Percentiles rank a stretch among this genome's conserved stretches.
These are phyloP conservation scores for Pythium insidiosum DNA, from an alignment of 352 stramenopile species.

Conservation along the genomic window DNA sequence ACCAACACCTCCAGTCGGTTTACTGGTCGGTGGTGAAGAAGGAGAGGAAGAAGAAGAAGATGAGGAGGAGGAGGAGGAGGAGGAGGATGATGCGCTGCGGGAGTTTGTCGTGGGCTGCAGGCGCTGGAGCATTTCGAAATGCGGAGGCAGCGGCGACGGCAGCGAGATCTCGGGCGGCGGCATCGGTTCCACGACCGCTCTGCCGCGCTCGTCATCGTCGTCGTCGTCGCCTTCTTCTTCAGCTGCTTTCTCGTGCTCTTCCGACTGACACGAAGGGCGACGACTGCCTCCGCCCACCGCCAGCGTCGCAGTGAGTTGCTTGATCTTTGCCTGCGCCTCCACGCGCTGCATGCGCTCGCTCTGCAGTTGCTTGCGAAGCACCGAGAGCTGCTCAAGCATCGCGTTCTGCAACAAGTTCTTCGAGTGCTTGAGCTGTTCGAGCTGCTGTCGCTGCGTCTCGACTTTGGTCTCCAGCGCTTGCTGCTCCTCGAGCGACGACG, in stretches of 20 bases:
- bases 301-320: conserved; percentile 24
- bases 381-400: conserved; percentile 76
- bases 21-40: neutral
- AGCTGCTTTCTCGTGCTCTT: neutral
- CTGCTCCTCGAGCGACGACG: conserved; percentile 72
- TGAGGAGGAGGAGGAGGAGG: conserved; percentile 24
- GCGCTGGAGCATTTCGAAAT: conserved; percentile 21
- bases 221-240: neutral
- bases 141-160: conserved; percentile 25
- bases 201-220: conserved; percentile 8
- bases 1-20: too few relatives aligned
- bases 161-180: conserved; percentile 29
- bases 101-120: too few relatives aligned
- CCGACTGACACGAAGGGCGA: neutral
- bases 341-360: conserved; percentile 59
- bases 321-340: conserved; percentile 57
- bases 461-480: conserved; percentile 52
- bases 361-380: conserved; percentile 70
- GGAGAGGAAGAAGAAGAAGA: neutral
- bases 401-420: conserved; percentile 75
- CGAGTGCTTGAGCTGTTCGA: conserved; percentile 68
- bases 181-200: conserved; percentile 34
- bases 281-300: neutral
- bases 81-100: conserved; percentile 1
- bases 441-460: conserved; percentile 50